Percentiles rank a stretch among this genome's conserved stretches.
Evolutionary conservation across 495 filamentous ascomycete species (phyloP).

Genomic region (Neurospora sp.): DNA sequence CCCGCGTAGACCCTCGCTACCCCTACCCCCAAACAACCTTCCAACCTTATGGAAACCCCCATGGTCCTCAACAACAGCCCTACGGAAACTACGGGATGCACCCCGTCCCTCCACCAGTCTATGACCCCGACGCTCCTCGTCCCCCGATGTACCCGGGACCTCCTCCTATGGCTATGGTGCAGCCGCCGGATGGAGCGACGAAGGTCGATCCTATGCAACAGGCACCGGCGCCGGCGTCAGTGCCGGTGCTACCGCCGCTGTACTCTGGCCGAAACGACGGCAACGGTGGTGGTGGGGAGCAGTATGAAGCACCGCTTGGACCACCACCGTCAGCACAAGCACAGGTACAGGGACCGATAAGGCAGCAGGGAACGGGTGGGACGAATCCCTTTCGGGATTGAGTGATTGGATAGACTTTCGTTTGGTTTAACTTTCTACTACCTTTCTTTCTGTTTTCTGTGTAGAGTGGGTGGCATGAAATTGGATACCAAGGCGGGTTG

Average conservation of each 20-base stretch:
- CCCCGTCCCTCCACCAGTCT: constrained; percentile 44
- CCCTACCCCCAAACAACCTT: constrained; percentile 30
- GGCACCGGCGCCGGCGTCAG: neutral
- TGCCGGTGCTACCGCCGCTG: constrained; percentile 4
- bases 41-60: constrained; percentile 14
- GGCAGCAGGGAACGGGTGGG: constrained; percentile 12
- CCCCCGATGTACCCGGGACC: constrained; percentile 48
- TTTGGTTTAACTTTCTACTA: neutral
- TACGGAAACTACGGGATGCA: constrained; percentile 41
- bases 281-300: neutral
- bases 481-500: too few relatives aligned
- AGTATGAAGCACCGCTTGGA: constrained; percentile 35
- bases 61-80: neutral
- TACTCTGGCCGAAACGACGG: constrained; percentile 8
- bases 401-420: neutral
- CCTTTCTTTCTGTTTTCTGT: neutral
- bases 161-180: constrained; percentile 20
- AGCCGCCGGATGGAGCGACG: constrained; percentile 38
- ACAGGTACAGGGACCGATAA: constrained; percentile 11
- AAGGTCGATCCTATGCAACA: constrained; percentile 50
- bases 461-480: neutral
- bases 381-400: constrained; percentile 16
- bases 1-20: constrained; percentile 43
- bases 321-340: constrained; percentile 29
- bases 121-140: constrained; percentile 35